Conservation (phyloP, 257 asterid genomes). For the Solanum chmielewskii region DNA sequence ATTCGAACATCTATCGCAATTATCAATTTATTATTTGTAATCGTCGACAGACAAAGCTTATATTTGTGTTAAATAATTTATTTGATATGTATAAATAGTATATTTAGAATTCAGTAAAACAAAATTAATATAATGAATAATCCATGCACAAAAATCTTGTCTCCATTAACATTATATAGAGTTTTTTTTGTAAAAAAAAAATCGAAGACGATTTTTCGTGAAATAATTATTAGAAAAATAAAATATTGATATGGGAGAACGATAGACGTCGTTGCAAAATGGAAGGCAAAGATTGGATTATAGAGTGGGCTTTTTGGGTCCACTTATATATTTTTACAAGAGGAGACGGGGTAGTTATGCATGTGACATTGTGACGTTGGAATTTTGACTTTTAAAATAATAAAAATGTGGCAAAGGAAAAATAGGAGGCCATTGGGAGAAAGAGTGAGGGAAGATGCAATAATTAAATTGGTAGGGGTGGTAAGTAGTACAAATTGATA, state of each 20-base stretch:
- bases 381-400: neutral
- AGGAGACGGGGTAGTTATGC: neutral
- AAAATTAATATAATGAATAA: neutral
- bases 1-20: no score
- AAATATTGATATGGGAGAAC: neutral
- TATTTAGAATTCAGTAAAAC: neutral
- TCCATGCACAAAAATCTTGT: neutral
- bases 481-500: neutral
- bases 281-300: neutral
- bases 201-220: neutral
- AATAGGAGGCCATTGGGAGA: neutral
- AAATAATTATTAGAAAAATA: neutral
- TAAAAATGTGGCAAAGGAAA: neutral
- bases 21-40: no score
- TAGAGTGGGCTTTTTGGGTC: neutral
- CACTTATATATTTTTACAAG: neutral
- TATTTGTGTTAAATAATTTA: neutral
- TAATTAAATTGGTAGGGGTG: neutral
- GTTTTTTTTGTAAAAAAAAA: neutral
- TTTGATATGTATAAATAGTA: neutral
- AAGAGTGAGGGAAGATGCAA: neutral
- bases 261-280: neutral
- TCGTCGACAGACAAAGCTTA: fast-evolving
- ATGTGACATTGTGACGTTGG: neutral
- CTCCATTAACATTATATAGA: neutral